Conservation (phyloP, 169 alveolate genomes). For the Plasmodium malariae region DNA sequence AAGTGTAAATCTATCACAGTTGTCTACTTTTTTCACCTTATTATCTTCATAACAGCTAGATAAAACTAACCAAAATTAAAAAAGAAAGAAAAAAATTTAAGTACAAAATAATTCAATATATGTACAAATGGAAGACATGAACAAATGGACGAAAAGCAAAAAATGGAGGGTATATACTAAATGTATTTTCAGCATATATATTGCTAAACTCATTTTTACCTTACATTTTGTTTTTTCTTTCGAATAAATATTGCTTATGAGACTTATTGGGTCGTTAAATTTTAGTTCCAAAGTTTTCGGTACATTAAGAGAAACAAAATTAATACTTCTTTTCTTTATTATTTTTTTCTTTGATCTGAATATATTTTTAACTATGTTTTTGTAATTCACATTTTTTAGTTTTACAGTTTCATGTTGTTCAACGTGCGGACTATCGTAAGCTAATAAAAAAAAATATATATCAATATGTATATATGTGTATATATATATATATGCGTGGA, state of each 20-base stretch:
- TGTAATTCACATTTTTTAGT: conserved; percentile 21
- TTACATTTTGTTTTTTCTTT: conserved; percentile 45
- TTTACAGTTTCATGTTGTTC: conserved; percentile 6
- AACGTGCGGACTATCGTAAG: background rate
- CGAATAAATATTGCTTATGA: conserved; percentile 35
- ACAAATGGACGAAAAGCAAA: background rate
- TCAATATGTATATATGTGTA: background rate
- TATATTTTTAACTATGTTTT: conserved; percentile 7
- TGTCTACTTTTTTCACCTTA: conserved; percentile 2
- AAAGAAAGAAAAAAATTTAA: background rate
- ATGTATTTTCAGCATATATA: background rate
- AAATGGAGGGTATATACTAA: background rate
- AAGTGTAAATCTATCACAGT: conserved; percentile 59
- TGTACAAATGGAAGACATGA: background rate
- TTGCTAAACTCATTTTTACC: background rate
- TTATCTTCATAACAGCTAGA: conserved; percentile 51
- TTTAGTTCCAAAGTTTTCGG: conserved; percentile 30
- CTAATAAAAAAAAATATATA: conserved; percentile 14
- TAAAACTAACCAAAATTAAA: conserved; percentile 15
- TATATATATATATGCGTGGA: background rate
- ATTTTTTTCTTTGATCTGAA: conserved; percentile 14
- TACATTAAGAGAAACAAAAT: conserved; percentile 45
- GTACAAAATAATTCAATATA: background rate
- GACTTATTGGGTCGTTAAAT: conserved; percentile 33
- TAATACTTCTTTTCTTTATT: conserved; percentile 45